phyloP scores from a whole-genome alignment of 768 basidiomycete genomes.

The Rhodosporidiobolus sp. region DNA sequence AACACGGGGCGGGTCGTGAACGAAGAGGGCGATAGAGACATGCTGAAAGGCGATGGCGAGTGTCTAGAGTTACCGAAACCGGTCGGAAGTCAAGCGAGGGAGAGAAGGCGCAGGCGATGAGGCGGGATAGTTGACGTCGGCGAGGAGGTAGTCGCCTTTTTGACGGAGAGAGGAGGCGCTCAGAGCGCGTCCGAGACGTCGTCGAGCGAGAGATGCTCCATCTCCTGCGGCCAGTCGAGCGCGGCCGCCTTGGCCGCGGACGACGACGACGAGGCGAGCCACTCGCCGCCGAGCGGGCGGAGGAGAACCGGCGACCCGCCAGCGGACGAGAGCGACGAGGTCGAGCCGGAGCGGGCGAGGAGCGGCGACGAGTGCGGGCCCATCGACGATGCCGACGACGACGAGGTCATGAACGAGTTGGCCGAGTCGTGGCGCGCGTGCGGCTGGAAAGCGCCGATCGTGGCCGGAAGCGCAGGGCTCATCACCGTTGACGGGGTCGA shows the following conservation, averaged over 20 bases:
- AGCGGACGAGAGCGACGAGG: slow-evolving; percentile 20
- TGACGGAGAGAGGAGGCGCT: no score
- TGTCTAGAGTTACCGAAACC: neutral
- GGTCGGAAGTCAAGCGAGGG: neutral
- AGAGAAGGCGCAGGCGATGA: neutral
- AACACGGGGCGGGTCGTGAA: neutral
- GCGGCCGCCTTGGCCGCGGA: neutral
- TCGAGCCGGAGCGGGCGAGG: slow-evolving; percentile 21
- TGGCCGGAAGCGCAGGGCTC: neutral
- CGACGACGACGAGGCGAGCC: slow-evolving; percentile 1
- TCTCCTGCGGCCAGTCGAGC: slow-evolving; percentile 27
- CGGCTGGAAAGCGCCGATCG: slow-evolving; percentile 13
- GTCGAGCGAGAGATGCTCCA: slow-evolving; percentile 26
- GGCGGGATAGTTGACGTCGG: neutral
- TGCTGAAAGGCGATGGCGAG: neutral
- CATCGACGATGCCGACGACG: slow-evolving; percentile 12
- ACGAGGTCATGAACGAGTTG: slow-evolving; percentile 17
- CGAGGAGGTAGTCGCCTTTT: no score
- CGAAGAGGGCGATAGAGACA: neutral
- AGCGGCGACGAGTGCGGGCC: slow-evolving; percentile 3
- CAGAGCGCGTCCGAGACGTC: neutral
- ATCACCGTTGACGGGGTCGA: neutral
- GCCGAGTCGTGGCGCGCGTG: slow-evolving; percentile 19
- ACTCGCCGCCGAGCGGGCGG: slow-evolving; percentile 22
- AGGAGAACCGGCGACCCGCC: slow-evolving; percentile 24